Evolutionary conservation across 371 early-diverging fungal species (phyloP), one percentile per base, ranked within the genome.

Genomic region (Parasitella parasitica): DNA sequence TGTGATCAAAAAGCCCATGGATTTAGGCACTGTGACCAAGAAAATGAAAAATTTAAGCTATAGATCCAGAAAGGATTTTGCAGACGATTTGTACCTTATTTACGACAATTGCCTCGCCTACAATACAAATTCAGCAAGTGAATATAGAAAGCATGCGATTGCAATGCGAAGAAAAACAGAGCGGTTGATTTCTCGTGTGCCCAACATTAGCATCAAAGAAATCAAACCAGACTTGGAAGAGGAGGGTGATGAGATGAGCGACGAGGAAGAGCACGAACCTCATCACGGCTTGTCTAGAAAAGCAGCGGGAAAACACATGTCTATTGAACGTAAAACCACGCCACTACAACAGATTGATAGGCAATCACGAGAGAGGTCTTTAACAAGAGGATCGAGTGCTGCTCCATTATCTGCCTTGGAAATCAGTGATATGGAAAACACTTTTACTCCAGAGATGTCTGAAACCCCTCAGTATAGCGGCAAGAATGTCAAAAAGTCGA

Each of bases 1-100:
- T 48, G 90, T 94, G 53, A 94, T 97, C 54, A 89, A 90, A 69
- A 75, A 88, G n/a, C 97, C 97, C 0, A 97, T 97, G 96, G 96
- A 95, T 80, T 72, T 97, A 7, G 88, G 90, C n/a, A 92, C 92
- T 22, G 91, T 97, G 59, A 81, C 90, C 27, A 90, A 89, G 70
- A 95, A 95, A 61, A 72, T 97, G 60, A 86, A 89, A 64, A 67
- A 68, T 0, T 72, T 83, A 13, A 75, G 81, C 53, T 95, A 97
- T 68, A 72, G 81, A 57, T 87, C 86, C 64, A 92, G 93, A 70
- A 77, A 85, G 7, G 91, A 92, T 36, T 93, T 97, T 73, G 83
- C 85, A 1, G 77, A 83, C 27, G 97, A 97, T 67, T 69, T 95
- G 12, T 75, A 86, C 49, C 75, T 94, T 38, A 94, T 97, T 22